Evolutionary conservation across 495 filamentous ascomycete species (phyloP).

Genomic region (Pseudotulostoma volvatum): DNA sequence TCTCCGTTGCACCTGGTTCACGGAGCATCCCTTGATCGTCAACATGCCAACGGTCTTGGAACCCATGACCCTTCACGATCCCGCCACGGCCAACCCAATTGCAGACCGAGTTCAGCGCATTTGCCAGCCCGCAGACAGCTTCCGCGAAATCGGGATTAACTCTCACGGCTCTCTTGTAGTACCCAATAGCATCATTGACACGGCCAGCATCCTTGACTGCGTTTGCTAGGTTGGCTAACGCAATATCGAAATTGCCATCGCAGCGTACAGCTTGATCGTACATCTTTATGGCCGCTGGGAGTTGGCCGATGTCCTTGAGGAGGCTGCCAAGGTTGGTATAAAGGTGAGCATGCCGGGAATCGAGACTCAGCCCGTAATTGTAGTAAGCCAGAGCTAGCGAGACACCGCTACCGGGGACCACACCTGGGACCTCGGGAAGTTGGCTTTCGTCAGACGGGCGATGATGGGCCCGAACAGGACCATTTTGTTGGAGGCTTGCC

Average conservation of each 20-base stretch:
- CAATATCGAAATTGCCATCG: constrained; percentile 89
- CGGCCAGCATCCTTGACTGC: constrained; percentile 94
- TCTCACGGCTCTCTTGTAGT: constrained; percentile 79
- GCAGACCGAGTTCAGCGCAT: constrained; percentile 92
- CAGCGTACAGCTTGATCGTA: constrained; percentile 89
- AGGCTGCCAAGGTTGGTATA: constrained; percentile 94
- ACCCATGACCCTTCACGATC: constrained; percentile 51
- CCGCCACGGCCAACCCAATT: constrained; percentile 88
- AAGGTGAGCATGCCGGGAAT: constrained; percentile 85
- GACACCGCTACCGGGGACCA: constrained; percentile 72
- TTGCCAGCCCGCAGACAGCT: constrained; percentile 90
- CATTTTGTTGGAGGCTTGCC: constrained; percentile 75
- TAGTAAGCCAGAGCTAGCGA: constrained; percentile 86
- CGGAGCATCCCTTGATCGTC: constrained; percentile 70
- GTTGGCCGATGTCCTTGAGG: constrained; percentile 90
- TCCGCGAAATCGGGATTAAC: constrained; percentile 94
- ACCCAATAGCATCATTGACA: constrained; percentile 79
- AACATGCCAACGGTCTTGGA: constrained; percentile 87
- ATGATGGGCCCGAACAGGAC: constrained; percentile 25
- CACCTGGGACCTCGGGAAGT: constrained; percentile 51
- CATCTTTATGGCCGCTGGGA: constrained; percentile 85
- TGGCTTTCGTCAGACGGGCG: constrained; percentile 19
- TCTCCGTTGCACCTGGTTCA: constrained; percentile 46
- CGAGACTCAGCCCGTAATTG: constrained; percentile 73
- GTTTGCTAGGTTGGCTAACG: constrained; percentile 91